Percentiles rank a stretch among this genome's conserved stretches.
Conservation (phyloP, 164 flowering plant species). For the Houttuynia cordata region DNA sequence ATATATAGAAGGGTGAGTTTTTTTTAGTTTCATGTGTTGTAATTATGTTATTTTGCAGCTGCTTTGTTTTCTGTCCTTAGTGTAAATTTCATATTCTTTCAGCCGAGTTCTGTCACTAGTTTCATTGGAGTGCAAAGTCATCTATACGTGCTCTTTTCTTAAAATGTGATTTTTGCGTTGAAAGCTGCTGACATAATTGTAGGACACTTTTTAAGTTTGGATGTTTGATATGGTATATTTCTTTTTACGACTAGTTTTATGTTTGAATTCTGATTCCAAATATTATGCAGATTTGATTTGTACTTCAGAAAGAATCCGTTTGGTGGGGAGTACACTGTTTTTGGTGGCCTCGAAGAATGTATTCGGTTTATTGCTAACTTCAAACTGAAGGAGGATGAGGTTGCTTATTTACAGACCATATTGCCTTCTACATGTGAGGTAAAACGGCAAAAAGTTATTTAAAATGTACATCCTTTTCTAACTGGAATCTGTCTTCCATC, state of each 20-base stretch:
- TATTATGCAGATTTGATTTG: conserved; percentile 76
- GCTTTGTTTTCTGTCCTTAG: too few relatives aligned
- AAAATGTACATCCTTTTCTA: background rate
- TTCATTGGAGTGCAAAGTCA: background rate
- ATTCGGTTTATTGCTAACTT: conserved; percentile 80
- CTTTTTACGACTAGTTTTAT: background rate
- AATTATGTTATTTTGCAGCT: too few relatives aligned
- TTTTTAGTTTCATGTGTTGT: too few relatives aligned
- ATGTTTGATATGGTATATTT: background rate
- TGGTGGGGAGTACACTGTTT: conserved; percentile 92
- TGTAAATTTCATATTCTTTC: too few relatives aligned
- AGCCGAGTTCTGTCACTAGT: too few relatives aligned
- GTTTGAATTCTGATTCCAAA: background rate
- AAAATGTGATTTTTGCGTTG: background rate
- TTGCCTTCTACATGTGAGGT: conserved; percentile 86
- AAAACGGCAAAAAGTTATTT: background rate
- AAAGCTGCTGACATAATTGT: background rate
- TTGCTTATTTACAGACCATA: conserved; percentile 42
- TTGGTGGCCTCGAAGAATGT: conserved; percentile 95
- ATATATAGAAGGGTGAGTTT: too few relatives aligned
- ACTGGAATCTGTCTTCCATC: too few relatives aligned
- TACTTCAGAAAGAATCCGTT: conserved; percentile 92
- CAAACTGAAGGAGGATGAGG: conserved; percentile 66
- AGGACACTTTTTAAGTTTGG: background rate
- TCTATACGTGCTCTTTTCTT: background rate